Conservation (phyloP, 2,329 filamentous ascomycete species). For the Alternaria gaisen region DNA sequence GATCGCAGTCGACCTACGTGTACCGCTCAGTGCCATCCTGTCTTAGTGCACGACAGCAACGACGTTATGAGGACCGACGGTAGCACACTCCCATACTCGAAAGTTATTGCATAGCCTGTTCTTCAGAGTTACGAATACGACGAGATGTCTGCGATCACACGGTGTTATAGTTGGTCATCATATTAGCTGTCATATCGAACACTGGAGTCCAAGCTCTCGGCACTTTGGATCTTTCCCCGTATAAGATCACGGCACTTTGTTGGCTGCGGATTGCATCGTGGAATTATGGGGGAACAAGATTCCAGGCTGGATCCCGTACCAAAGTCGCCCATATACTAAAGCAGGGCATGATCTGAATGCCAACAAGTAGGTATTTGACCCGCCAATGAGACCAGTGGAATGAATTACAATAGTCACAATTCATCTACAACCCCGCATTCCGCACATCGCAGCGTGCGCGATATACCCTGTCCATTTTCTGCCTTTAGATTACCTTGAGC, state of each 20-base stretch:
- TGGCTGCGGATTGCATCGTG: background rate
- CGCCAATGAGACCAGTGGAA: background rate
- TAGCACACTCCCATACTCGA: background rate
- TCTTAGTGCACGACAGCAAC: background rate
- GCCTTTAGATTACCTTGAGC: slow-evolving; percentile 13
- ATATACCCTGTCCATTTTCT: background rate
- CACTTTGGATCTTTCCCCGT: background rate
- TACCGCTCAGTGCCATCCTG: background rate
- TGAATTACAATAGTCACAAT: slow-evolving; percentile 1
- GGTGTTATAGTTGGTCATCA: background rate
- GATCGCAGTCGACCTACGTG: no score
- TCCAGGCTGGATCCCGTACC: background rate
- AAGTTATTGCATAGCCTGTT: background rate
- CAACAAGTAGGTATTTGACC: background rate
- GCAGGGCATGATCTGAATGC: background rate
- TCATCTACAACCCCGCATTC: slow-evolving; percentile 24
- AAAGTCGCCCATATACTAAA: background rate
- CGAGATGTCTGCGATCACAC: background rate
- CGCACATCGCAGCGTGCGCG: slow-evolving; percentile 26
- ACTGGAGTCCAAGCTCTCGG: background rate
- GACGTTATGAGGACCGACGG: background rate
- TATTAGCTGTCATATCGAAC: background rate
- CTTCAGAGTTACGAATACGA: background rate
- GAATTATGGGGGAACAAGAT: background rate
- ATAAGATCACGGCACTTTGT: background rate